Evolutionary conservation across 352 stramenopile species (phyloP).

Genomic region (Phytopythium litorale): DNA sequence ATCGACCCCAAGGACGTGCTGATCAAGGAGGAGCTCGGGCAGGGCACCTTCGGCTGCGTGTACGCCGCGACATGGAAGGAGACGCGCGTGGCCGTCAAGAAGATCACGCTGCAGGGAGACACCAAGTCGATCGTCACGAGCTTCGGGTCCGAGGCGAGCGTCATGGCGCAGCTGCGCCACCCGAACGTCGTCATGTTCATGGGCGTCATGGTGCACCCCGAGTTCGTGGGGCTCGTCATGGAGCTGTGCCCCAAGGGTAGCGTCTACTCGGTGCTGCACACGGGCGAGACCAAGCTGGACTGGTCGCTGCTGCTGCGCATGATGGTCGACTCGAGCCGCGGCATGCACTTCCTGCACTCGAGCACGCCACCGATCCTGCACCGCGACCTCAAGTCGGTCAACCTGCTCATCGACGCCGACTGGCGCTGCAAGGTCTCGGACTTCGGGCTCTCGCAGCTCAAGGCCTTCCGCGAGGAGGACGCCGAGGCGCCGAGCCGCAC

Average conservation of each 20-base stretch:
- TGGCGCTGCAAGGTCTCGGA: constrained; percentile 90
- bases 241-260: constrained; percentile 84
- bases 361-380: constrained; percentile 86
- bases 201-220: constrained; percentile 85
- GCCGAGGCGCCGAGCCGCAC: constrained; percentile 28
- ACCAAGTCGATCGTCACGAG: constrained; percentile 80
- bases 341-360: constrained; percentile 92
- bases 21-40: constrained; percentile 71
- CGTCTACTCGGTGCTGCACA: constrained; percentile 82
- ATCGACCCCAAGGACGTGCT: constrained; percentile 83
- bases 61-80: constrained; percentile 81
- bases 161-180: constrained; percentile 82
- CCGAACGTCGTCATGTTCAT: constrained; percentile 90
- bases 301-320: constrained; percentile 86
- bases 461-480: constrained; percentile 62
- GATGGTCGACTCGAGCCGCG: constrained; percentile 82
- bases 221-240: constrained; percentile 87
- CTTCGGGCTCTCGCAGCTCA: constrained; percentile 86
- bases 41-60: constrained; percentile 74
- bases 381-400: constrained; percentile 88
- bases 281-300: constrained; percentile 72
- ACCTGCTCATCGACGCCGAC: constrained; percentile 85
- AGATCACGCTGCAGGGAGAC: constrained; percentile 77
- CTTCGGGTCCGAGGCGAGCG: constrained; percentile 75
- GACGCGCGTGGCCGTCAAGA: constrained; percentile 79